Evolutionary conservation across 345 rosid species (phyloP).

Genomic region (Bruguiera gymnorhiza): DNA sequence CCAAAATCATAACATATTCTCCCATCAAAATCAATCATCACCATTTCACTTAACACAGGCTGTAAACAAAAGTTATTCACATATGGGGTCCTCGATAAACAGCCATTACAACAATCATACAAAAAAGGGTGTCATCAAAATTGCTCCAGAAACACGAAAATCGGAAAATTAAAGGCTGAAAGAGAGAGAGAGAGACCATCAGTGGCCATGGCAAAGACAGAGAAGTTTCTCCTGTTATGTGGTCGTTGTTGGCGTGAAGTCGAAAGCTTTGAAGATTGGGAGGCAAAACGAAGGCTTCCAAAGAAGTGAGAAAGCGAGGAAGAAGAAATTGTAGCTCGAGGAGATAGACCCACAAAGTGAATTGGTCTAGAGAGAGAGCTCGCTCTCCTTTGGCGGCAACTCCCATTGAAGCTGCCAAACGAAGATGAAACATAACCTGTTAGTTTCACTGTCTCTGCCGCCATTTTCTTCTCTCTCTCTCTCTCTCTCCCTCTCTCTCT

Average conservation of each 20-base stretch:
- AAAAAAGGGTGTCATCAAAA: not conserved
- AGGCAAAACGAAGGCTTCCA: constrained; percentile 41
- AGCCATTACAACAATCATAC: not conserved
- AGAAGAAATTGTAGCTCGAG: constrained; percentile 45
- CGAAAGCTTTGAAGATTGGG: constrained; percentile 31
- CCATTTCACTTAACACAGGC: not conserved
- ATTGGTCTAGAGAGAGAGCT: constrained; percentile 36
- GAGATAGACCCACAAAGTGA: constrained; percentile 46
- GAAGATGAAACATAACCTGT: constrained; percentile 43
- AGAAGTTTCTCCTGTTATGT: constrained; percentile 47
- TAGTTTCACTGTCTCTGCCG: constrained; percentile 62
- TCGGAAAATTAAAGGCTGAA: not conserved
- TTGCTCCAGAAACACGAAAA: not conserved
- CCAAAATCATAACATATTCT: not conserved
- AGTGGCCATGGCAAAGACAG: constrained; percentile 71
- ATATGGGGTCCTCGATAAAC: not conserved
- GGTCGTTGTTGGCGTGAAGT: constrained; percentile 23
- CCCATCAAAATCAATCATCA: not conserved
- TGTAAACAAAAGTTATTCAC: not conserved
- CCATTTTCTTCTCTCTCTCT: constrained; percentile 40
- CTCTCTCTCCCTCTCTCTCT: constrained; percentile 6
- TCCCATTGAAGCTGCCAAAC: constrained; percentile 51
- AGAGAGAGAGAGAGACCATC: constrained; percentile 45
- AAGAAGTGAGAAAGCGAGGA: constrained; percentile 56
- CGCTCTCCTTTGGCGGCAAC: constrained; percentile 46